Conservation (phyloP, 2,329 filamentous ascomycete species). For the Arthrobotrys megalospora region DNA sequence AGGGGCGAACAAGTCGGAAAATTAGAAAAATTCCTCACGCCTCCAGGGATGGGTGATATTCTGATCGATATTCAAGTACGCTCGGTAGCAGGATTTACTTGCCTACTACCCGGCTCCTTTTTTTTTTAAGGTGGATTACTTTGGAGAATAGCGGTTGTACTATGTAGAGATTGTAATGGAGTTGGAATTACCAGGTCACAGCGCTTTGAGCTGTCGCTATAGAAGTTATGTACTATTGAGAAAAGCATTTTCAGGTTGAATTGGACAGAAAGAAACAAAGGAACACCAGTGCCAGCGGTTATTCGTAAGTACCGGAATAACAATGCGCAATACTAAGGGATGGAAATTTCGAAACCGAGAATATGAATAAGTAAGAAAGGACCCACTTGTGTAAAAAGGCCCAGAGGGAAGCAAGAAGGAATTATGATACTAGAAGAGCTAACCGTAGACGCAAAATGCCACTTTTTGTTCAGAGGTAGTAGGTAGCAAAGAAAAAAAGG, state of each 20-base stretch:
- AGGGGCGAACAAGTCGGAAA: conserved; percentile 6
- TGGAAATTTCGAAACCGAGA: background rate
- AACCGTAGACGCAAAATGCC: conserved; percentile 30
- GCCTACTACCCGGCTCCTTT: background rate
- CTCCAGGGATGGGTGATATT: conserved; percentile 13
- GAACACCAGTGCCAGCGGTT: conserved; percentile 1
- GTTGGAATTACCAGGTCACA: conserved; percentile 23
- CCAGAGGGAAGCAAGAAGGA: background rate
- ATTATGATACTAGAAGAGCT: conserved; percentile 31
- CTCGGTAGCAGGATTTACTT: background rate
- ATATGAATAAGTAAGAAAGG: background rate
- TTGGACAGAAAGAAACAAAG: conserved; percentile 4
- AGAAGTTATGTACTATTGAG: conserved; percentile 10
- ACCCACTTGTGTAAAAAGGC: background rate
- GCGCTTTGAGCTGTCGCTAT: conserved; percentile 6
- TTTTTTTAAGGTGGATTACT: background rate
- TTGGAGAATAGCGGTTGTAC: conserved; percentile 21
- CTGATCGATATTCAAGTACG: no score
- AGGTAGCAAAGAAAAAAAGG: conserved; percentile 15
- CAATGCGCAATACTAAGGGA: background rate
- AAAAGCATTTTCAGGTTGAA: conserved; percentile 18
- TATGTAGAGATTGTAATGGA: conserved; percentile 25
- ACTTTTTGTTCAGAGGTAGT: conserved; percentile 43
- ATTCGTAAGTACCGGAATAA: background rate
- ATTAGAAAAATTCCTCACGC: conserved; percentile 8